A percentile compares a stretch with the other conserved stretches of the same genome.
Conservation (phyloP, 208 protist species). For the Acanthamoeba culbertsoni region DNA sequence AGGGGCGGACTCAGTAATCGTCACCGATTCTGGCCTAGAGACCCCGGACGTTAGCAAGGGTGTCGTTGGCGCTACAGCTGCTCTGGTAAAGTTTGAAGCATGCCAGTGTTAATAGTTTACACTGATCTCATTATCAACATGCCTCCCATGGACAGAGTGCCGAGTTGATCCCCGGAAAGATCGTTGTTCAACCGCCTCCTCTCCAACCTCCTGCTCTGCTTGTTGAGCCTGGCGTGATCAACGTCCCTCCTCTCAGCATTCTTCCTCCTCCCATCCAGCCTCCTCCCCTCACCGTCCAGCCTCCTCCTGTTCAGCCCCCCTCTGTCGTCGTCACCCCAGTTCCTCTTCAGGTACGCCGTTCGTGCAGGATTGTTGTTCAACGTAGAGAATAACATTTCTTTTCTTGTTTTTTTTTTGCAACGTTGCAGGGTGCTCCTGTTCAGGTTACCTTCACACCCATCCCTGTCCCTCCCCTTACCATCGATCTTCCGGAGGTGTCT, state of each 20-base stretch:
- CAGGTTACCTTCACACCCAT: background rate
- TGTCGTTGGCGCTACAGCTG: background rate
- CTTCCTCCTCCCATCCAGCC: background rate
- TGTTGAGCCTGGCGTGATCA: background rate
- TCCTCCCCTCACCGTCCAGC: background rate
- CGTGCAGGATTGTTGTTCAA: background rate
- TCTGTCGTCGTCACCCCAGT: background rate
- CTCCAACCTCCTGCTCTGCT: background rate
- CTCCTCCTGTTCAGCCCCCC: background rate
- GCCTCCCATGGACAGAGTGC: background rate
- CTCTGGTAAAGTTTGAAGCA: background rate
- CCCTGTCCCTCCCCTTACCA: background rate
- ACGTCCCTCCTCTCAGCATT: background rate
- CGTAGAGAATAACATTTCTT: background rate
- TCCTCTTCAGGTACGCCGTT: background rate
- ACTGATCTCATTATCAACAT: background rate
- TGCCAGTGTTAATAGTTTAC: no score
- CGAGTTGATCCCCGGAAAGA: background rate
- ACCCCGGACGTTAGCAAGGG: background rate
- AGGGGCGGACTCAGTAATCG: background rate
- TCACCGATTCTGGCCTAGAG: background rate
- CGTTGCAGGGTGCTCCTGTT: background rate
- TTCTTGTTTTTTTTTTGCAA: background rate
- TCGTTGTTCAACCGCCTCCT: background rate
- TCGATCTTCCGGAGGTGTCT: background rate